phyloP scores from a whole-genome alignment of 805 yeast species.

The Wickerhamomyces strasburgensis region DNA sequence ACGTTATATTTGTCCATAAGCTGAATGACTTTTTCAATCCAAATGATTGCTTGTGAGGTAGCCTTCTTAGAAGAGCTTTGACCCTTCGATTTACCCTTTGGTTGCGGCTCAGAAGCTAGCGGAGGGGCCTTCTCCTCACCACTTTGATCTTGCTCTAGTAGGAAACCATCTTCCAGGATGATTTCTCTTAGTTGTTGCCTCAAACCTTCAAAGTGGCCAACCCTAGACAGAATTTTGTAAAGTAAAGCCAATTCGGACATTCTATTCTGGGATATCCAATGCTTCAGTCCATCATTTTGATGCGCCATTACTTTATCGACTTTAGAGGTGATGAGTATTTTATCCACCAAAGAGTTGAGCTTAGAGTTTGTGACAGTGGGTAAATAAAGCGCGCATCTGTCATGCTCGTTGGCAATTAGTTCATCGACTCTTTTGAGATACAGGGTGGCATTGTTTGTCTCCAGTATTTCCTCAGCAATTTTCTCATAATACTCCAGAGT shows the following conservation, averaged over 20 bases:
- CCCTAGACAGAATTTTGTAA: slow-evolving; percentile 46
- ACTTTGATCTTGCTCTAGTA: slow-evolving; percentile 14
- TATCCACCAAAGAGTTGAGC: slow-evolving; percentile 51
- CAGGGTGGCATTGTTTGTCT: slow-evolving; percentile 43
- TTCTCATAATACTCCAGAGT: slow-evolving; percentile 52
- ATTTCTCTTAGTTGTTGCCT: slow-evolving; percentile 41
- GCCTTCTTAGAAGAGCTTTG: slow-evolving; percentile 24
- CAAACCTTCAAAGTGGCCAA: slow-evolving; percentile 50
- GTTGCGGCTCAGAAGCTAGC: slow-evolving; percentile 9
- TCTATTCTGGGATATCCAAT: slow-evolving; percentile 49
- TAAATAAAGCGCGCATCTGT: slow-evolving; percentile 47
- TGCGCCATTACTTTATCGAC: slow-evolving; percentile 49
- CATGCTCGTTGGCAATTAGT: slow-evolving; percentile 59
- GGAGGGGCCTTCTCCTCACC: slow-evolving; percentile 23
- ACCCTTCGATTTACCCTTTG: slow-evolving; percentile 7
- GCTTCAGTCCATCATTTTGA: slow-evolving; percentile 51
- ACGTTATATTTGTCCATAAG: slow-evolving; percentile 46
- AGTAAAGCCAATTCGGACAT: slow-evolving; percentile 39
- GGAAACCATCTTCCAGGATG: slow-evolving; percentile 42
- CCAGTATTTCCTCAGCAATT: slow-evolving; percentile 41
- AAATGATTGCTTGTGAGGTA: slow-evolving; percentile 51
- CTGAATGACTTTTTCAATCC: slow-evolving; percentile 57
- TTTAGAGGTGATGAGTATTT: slow-evolving; percentile 50
- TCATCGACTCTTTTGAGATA: slow-evolving; percentile 49
- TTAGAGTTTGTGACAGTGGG: slow-evolving; percentile 52